Conservation (phyloP, 2,329 filamentous ascomycete species). For the Clarireedia paspali region DNA sequence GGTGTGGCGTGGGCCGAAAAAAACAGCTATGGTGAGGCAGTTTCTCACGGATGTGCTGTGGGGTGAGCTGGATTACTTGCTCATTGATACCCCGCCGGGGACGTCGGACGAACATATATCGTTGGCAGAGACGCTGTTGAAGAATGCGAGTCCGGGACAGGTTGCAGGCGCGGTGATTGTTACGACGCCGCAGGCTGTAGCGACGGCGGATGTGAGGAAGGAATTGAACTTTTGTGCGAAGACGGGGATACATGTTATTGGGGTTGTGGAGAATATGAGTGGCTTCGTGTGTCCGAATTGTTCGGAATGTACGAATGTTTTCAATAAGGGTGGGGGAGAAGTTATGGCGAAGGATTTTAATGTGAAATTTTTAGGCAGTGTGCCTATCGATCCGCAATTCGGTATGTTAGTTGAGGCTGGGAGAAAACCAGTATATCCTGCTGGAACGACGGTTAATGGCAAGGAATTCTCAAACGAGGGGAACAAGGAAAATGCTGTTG, state of each 20-base stretch:
- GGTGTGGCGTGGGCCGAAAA: constrained; percentile 96
- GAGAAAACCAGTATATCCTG: constrained; percentile 56
- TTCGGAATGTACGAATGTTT: constrained; percentile 85
- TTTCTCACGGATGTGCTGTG: constrained; percentile 89
- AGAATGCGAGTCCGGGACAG: constrained; percentile 54
- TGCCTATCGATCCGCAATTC: constrained; percentile 92
- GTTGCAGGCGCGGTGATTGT: constrained; percentile 87
- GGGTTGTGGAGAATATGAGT: constrained; percentile 96
- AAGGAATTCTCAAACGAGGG: constrained; percentile 37
- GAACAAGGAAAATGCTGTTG: constrained; percentile 25
- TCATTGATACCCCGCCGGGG: constrained; percentile 93
- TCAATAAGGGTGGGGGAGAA: constrained; percentile 82
- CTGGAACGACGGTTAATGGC: constrained; percentile 56
- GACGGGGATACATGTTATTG: constrained; percentile 79
- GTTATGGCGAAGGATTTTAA: constrained; percentile 82
- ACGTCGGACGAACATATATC: constrained; percentile 97
- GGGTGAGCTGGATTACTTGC: constrained; percentile 79
- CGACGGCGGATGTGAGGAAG: constrained; percentile 79
- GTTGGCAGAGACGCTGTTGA: constrained; percentile 75
- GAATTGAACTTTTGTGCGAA: constrained; percentile 82
- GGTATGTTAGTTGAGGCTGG: constrained; percentile 77
- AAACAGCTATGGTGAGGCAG: constrained; percentile 97
- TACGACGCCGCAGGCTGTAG: constrained; percentile 90
- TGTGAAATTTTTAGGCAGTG: constrained; percentile 75
- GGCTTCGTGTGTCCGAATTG: constrained; percentile 78